Evolutionary conservation across 768 basidiomycete species (phyloP).

Genomic region (Leccinum truebloodii): DNA sequence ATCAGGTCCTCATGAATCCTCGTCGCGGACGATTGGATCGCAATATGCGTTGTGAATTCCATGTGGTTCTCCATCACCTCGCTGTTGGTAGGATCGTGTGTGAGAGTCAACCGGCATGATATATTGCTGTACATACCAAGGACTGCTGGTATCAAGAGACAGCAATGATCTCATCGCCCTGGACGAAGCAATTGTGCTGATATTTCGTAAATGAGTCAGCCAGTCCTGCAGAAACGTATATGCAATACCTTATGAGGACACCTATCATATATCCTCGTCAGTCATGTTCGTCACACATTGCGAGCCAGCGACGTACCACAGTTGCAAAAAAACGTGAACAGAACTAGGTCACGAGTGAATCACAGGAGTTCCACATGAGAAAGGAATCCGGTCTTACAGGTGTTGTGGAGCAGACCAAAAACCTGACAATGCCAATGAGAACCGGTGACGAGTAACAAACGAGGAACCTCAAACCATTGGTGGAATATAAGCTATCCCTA

Average conservation of each 20-base stretch:
- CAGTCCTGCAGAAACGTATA: background rate
- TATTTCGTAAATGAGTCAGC: constrained; percentile 1
- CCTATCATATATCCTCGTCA: constrained; percentile 9
- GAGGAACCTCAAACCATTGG: constrained; percentile 5
- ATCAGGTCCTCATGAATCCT: background rate
- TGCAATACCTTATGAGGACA: constrained; percentile 12
- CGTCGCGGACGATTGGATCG: background rate
- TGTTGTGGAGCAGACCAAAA: background rate
- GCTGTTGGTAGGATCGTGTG: background rate
- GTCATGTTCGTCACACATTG: background rate
- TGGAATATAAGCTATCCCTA: constrained; percentile 16
- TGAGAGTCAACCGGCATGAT: constrained; percentile 9
- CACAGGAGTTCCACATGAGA: background rate
- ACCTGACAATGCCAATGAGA: constrained; percentile 12
- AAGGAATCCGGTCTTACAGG: constrained; percentile 8
- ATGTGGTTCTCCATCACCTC: background rate
- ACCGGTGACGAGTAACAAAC: too few species aligned
- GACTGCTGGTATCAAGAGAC: background rate
- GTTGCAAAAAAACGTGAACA: background rate
- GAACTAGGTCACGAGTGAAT: constrained; percentile 1
- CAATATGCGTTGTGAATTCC: constrained; percentile 16
- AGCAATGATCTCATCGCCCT: constrained; percentile 17
- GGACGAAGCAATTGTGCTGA: constrained; percentile 11
- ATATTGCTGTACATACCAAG: constrained; percentile 6
- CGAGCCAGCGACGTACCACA: constrained; percentile 8